Conservation (phyloP, 306 rosid genomes). For the Alnus glutinosa region DNA sequence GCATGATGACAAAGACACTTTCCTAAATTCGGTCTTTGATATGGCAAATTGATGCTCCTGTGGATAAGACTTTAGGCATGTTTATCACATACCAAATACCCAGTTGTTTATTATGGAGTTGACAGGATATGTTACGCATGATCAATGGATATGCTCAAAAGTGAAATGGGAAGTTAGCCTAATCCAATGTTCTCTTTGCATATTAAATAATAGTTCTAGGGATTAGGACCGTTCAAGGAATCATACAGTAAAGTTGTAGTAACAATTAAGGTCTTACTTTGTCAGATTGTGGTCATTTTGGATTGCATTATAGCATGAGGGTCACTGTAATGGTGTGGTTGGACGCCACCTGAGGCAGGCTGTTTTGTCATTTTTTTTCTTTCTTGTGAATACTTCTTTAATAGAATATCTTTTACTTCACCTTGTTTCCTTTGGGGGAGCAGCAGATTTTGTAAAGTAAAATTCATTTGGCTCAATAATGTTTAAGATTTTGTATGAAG, state of each 20-base stretch:
- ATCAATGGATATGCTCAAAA: slow-evolving; percentile 31
- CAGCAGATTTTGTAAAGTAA: slow-evolving; percentile 17
- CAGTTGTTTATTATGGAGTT: slow-evolving; percentile 23
- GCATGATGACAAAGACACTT: slow-evolving; percentile 37
- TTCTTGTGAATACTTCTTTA: background rate
- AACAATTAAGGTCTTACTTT: slow-evolving; percentile 28
- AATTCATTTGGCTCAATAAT: background rate
- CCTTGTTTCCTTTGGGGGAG: slow-evolving; percentile 45
- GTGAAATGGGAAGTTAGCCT: slow-evolving; percentile 17
- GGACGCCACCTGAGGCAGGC: slow-evolving; percentile 31
- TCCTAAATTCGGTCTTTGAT: slow-evolving; percentile 17
- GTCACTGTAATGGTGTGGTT: slow-evolving; percentile 27
- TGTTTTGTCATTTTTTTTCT: slow-evolving; percentile 10
- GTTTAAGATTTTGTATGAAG: background rate
- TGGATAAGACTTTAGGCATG: slow-evolving; percentile 44
- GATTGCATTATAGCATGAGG: slow-evolving; percentile 34
- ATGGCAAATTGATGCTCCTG: slow-evolving; percentile 8
- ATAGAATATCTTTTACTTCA: slow-evolving; percentile 33
- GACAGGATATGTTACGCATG: slow-evolving; percentile 33
- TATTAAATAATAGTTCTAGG: slow-evolving; percentile 49
- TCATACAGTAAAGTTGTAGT: slow-evolving; percentile 38
- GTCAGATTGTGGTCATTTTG: slow-evolving; percentile 42
- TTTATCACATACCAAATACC: slow-evolving; percentile 32
- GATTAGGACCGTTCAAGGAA: slow-evolving; percentile 63
- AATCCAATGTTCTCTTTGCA: slow-evolving; percentile 29